Evolutionary conservation across 139 green algal genomes (phyloP).

Genomic region (Bryopsis sp.): DNA sequence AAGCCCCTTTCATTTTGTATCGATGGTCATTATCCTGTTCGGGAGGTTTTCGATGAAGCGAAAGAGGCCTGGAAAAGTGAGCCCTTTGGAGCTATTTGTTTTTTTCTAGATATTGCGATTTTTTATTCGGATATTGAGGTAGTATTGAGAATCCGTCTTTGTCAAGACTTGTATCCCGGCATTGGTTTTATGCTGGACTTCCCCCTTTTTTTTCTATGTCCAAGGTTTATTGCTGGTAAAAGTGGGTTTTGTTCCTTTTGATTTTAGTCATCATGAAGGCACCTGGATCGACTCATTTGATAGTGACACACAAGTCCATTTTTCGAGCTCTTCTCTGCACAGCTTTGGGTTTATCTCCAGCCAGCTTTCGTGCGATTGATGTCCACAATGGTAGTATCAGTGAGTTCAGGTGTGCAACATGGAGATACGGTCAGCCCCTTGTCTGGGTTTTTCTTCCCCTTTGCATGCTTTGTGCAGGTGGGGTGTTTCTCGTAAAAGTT

Average conservation of each 20-base stretch:
- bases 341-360: slow-evolving; percentile 35
- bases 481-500: not conserved
- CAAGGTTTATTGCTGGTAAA: not conserved
- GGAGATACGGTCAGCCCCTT: not conserved
- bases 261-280: slow-evolving; percentile 26
- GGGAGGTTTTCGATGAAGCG: slow-evolving; percentile 39
- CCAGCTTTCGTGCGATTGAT: slow-evolving; percentile 51
- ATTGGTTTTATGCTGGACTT: no score
- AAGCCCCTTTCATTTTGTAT: slow-evolving; percentile 45
- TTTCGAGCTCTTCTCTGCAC: slow-evolving; percentile 55
- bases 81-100: slow-evolving; percentile 2
- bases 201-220: not conserved
- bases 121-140: no score
- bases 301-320: slow-evolving; percentile 65
- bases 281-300: slow-evolving; percentile 34
- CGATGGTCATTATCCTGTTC: slow-evolving; percentile 44
- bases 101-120: not conserved
- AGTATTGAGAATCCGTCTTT: no score
- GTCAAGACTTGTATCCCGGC: no score
- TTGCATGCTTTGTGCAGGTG: slow-evolving; percentile 4
- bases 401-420: slow-evolving; percentile 32
- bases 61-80: slow-evolving; percentile 34
- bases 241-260: not conserved
- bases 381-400: slow-evolving; percentile 56
- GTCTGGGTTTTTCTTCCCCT: not conserved